phyloP scores from a whole-genome alignment of 2,329 filamentous ascomycete species.

The Bisporella sp. region DNA sequence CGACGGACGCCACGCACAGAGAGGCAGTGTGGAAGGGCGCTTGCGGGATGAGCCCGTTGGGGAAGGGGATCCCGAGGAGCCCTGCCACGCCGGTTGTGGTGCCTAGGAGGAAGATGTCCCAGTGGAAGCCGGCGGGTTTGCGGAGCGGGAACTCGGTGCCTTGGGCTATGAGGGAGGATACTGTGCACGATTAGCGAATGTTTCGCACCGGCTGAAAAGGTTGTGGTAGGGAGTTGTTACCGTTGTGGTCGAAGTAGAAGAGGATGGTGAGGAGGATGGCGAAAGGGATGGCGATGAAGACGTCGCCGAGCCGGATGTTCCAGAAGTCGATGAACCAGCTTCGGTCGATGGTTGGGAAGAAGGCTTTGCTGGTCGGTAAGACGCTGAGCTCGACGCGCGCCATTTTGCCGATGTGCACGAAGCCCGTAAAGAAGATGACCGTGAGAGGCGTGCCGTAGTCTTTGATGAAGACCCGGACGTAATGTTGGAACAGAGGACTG shows the following conservation, averaged over 20 bases:
- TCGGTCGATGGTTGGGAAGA: constrained; percentile 68
- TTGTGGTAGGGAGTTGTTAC: constrained; percentile 33
- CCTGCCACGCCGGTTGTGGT: constrained; percentile 71
- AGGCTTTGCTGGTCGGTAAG: constrained; percentile 70
- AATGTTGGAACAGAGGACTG: constrained; percentile 66
- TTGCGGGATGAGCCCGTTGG: constrained; percentile 78
- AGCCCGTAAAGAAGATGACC: constrained; percentile 82
- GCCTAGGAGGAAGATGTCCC: constrained; percentile 77
- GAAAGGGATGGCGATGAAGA: constrained; percentile 84
- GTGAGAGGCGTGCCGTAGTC: constrained; percentile 84
- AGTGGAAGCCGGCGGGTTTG: constrained; percentile 79
- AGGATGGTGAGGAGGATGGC: constrained; percentile 74
- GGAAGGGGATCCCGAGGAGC: constrained; percentile 70
- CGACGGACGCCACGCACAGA: constrained; percentile 61
- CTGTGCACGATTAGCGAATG: constrained; percentile 32
- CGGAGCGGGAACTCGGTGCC: constrained; percentile 75
- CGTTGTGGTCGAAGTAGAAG: constrained; percentile 88
- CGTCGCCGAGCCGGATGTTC: constrained; percentile 63
- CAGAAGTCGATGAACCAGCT: constrained; percentile 78
- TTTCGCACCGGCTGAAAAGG: not conserved
- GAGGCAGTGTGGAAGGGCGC: constrained; percentile 77
- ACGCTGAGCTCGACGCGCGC: constrained; percentile 58
- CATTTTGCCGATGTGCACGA: constrained; percentile 83
- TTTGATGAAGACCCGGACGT: constrained; percentile 74
- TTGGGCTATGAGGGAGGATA: constrained; percentile 76